Base-by-base conservation (phyloP, 164 flowering plant genomes). In the Echeveria elegans region DNA sequence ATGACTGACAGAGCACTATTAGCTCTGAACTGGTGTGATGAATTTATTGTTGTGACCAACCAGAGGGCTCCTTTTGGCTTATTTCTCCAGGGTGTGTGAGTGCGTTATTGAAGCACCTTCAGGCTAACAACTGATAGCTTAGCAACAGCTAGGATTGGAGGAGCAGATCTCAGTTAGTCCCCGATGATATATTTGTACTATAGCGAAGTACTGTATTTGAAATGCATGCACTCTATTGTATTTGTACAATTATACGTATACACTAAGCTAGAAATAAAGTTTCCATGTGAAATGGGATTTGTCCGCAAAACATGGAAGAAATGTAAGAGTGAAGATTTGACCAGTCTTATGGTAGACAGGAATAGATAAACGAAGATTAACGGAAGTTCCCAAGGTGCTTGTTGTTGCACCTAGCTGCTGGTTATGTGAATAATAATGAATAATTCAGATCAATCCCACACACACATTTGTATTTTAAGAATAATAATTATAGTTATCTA, bases 381-480 rank as follows among this genome's bases (percentile, higher is more conserved):
- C 26, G 61, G 61, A 28, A 56, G 7, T 52, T 52, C 58, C 58
- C 58, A 52, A n/a, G 58, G 58, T 52, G 58, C 58, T 24, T n/a
- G n/a, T n/a, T n/a, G n/a, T n/a, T n/a, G n/a, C n/a, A n/a, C n/a
- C n/a, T n/a, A n/a, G n/a, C n/a, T 52, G 58, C 28, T 52, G 7
- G 37, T 34, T 34, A 34, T 34, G 37, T 34, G 37, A 3, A n/a
- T n/a, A n/a, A n/a, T n/a, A 34, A 3, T n/a, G n/a, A n/a, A n/a
- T n/a, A n/a, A n/a, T n/a, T n/a, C 56, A 48, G 28, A 52, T n/a
- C n/a, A n/a, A n/a, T 52, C 58, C 58, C 58, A 23, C 58, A 52
- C 23, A 23, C 56, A 50, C 56, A n/a, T n/a, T n/a, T 18, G n/a
- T n/a, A 21, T n/a, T n/a, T 50, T n/a, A n/a, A n/a, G n/a, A n/a